Conservation (phyloP, 78 protist genomes). For the Isochrysis galbana region DNA sequence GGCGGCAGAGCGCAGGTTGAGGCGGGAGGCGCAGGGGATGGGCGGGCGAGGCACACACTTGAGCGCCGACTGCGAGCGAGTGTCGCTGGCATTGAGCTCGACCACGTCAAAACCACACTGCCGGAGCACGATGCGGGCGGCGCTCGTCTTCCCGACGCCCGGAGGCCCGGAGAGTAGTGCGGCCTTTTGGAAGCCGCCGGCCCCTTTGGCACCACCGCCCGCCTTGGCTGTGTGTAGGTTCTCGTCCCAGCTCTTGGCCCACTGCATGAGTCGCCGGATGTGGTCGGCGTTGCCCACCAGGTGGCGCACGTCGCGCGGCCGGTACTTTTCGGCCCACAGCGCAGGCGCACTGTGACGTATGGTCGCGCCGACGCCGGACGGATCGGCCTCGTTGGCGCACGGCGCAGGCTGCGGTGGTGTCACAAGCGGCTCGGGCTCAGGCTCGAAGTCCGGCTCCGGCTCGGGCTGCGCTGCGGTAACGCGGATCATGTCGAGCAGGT, state of each 20-base stretch:
- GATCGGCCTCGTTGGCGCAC: background rate
- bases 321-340: slow-evolving; percentile 76
- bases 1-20: background rate
- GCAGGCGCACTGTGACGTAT: background rate
- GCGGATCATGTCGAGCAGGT: slow-evolving; percentile 47
- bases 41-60: no score
- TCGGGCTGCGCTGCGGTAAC: background rate
- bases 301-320: slow-evolving; percentile 60
- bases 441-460: background rate
- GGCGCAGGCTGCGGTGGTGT: background rate
- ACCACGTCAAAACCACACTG: slow-evolving; percentile 73
- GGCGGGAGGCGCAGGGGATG: background rate
- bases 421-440: background rate
- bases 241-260: background rate
- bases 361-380: background rate
- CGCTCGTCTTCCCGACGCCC: slow-evolving; percentile 93
- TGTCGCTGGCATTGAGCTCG: slow-evolving; percentile 95
- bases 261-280: background rate
- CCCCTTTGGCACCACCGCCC: background rate
- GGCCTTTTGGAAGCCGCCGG: slow-evolving; percentile 37
- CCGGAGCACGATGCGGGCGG: slow-evolving; percentile 67
- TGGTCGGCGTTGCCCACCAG: slow-evolving; percentile 74
- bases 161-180: slow-evolving; percentile 58
- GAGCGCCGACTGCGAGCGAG: slow-evolving; percentile 76
- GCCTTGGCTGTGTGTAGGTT: background rate